Percentiles rank a stretch among this genome's conserved stretches.
These are phyloP conservation scores for Gossypium sturtianum DNA, from an alignment of 345 rosid genomes.

Conservation along the genomic window DNA sequence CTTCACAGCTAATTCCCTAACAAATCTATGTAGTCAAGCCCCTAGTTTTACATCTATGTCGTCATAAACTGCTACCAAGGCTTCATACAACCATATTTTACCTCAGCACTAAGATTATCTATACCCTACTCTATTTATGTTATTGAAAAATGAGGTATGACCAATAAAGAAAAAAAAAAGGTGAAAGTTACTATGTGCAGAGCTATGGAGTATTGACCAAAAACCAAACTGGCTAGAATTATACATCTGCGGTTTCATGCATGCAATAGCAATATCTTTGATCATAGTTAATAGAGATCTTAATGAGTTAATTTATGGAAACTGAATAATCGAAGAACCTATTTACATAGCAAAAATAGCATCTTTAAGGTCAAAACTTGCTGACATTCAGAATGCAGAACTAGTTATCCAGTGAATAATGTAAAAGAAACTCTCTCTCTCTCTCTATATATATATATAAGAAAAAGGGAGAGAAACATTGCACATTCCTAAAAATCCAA, in stretches of 20 bases:
- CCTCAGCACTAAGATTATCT: not conserved
- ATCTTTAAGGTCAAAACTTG: not conserved
- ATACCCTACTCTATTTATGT: not conserved
- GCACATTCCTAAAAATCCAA: not conserved
- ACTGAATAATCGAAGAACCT: not conserved
- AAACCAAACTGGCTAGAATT: not conserved
- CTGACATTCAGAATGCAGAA: not conserved
- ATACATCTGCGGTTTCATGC: not conserved
- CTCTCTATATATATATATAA: not conserved
- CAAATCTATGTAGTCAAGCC: not conserved
- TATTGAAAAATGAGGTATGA: not conserved
- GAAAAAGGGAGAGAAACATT: not conserved
- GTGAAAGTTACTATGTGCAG: not conserved
- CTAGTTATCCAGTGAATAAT: not conserved
- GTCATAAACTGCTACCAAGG: not conserved
- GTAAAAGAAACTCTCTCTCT: not conserved
- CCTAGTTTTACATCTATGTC: not conserved
- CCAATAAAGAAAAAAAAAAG: not conserved
- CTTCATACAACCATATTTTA: not conserved
- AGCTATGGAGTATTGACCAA: not conserved
- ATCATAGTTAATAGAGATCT: not conserved
- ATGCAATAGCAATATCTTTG: not conserved
- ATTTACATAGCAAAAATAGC: not conserved
- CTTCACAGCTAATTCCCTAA: not conserved
- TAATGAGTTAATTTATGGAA: not conserved